Base-by-base conservation (phyloP, 306 rosid genomes). In the Ammopiptanthus mongolicus region DNA sequence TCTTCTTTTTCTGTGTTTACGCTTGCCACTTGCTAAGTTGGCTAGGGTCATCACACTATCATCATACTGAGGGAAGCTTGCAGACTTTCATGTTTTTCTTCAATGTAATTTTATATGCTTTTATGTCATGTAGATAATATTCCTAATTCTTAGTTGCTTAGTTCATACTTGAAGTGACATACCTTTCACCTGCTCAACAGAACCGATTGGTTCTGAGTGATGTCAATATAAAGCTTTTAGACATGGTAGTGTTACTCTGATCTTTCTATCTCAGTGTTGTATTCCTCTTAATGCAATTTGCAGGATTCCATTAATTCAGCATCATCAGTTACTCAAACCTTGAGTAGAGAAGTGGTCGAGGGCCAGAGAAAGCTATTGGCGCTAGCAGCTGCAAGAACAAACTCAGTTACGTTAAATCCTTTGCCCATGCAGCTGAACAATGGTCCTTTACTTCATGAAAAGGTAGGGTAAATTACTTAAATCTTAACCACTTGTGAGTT, bases 241-340 rank as follows among this genome's bases (percentile, higher is more conserved):
- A 76, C 25, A 21, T 23, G 14, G 23, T 28, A 22, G 31, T 50
- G 56, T 22, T 21, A 23, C 69, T 81, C 56, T 28, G 1, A 25
- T 53, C 41, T 12, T 8, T 61, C 69, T 64, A 42, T 70, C 69
- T 68, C 41, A 73, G 10, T 53, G 48, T 23, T 42, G 31, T 42
- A 22, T 69, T 69, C 15, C 65, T 69, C 65, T 31, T 75, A 23
- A 78, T 83, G 81, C 76, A 47, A 57, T 59, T 52, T 79, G 51
- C 94, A 96, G 99, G 99, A 96, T 81, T 78, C 98, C 69, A 83
- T 96, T 59, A 92, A 65, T 82, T 85, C 98, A 1, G 98, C 94
- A 21, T 90, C 97, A 21, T 79, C 99, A 1, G 83, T 96, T 67
- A 65, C 93, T 72, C 99, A 92, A 86, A 85, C 97, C 25, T 73